These are phyloP conservation scores for Ophiocordyceps sinensis DNA, from an alignment of 2,329 filamentous ascomycete genomes.

Conservation along the genomic window DNA sequence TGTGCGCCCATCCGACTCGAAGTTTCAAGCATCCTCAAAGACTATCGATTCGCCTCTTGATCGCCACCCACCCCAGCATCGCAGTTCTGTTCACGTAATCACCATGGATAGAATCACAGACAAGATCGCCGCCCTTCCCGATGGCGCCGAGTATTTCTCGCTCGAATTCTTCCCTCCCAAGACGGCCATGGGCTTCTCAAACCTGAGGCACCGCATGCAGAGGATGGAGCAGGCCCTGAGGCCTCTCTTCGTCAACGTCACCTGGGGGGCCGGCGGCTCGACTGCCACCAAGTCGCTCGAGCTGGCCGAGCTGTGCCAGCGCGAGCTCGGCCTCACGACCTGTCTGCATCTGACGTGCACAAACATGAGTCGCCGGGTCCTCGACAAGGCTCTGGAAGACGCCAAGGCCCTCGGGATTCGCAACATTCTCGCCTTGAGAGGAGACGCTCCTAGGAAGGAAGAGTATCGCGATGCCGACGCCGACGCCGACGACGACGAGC, in stretches of 20 bases:
- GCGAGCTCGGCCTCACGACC: conserved; percentile 81
- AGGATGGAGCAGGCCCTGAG: conserved; percentile 87
- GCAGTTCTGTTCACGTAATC: not conserved
- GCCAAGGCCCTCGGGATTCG: conserved; percentile 82
- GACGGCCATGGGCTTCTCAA: conserved; percentile 88
- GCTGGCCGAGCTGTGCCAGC: conserved; percentile 87
- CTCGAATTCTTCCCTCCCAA: conserved; percentile 99
- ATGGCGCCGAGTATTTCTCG: conserved; percentile 76
- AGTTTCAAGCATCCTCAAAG: not conserved
- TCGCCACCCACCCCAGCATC: not conserved
- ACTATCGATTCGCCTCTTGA: not conserved
- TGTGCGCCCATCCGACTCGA: not conserved
- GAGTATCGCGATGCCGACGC: conserved; percentile 59
- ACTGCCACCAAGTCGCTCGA: conserved; percentile 85
- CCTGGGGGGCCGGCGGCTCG: conserved; percentile 92
- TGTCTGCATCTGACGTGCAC: conserved; percentile 95
- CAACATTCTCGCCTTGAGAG: conserved; percentile 84
- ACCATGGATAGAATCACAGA: conserved; percentile 79
- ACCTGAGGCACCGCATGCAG: conserved; percentile 81
- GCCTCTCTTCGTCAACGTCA: conserved; percentile 91
- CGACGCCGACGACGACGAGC: conserved; percentile 52
- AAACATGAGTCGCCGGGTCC: conserved; percentile 78
- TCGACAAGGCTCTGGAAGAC: conserved; percentile 82
- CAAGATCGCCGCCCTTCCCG: conserved; percentile 82
- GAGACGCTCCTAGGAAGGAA: conserved; percentile 77